phyloP scores from a whole-genome alignment of 1,284 basidiomycete genomes.

The Ceratobasidium sp. region DNA sequence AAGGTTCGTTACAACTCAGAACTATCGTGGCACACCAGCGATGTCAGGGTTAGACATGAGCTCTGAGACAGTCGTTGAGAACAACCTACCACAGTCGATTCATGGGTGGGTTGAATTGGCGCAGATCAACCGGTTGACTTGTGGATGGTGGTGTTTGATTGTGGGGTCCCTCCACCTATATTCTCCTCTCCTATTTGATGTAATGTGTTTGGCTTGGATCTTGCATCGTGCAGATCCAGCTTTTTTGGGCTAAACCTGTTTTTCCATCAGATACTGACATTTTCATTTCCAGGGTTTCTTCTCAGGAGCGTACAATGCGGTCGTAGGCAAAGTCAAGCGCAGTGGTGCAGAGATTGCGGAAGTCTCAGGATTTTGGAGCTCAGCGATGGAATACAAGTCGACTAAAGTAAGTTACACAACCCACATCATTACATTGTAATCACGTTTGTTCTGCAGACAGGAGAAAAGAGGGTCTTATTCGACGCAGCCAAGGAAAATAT shows the following conservation, averaged over 20 bases:
- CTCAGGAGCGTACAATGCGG: slow-evolving; percentile 93
- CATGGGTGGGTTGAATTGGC: too few relatives aligned
- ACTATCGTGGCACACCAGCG: too few relatives aligned
- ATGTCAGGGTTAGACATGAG: too few relatives aligned
- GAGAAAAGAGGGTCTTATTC: slow-evolving; percentile 80
- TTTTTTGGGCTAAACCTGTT: too few relatives aligned
- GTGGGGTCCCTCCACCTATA: too few relatives aligned
- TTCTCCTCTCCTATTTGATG: too few relatives aligned
- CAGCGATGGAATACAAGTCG: slow-evolving; percentile 86
- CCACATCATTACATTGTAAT: not conserved
- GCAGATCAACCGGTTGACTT: too few relatives aligned
- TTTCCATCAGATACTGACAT: not conserved
- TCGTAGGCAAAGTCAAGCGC: slow-evolving; percentile 80
- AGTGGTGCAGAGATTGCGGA: slow-evolving; percentile 81
- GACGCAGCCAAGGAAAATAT: slow-evolving; percentile 75
- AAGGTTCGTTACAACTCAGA: slow-evolving; percentile 63
- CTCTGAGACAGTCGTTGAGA: too few relatives aligned
- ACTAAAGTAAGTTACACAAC: slow-evolving; percentile 71
- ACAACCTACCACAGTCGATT: too few relatives aligned
- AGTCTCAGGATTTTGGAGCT: slow-evolving; percentile 90
- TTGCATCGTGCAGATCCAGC: too few relatives aligned
- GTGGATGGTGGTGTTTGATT: too few relatives aligned
- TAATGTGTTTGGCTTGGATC: too few relatives aligned
- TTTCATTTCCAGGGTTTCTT: slow-evolving; percentile 80
- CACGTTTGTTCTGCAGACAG: slow-evolving; percentile 58